A percentile compares a stretch with the other conserved stretches of the same genome.
Conservation (phyloP, 495 filamentous ascomycete species). For the Cryomyces antarcticus region DNA sequence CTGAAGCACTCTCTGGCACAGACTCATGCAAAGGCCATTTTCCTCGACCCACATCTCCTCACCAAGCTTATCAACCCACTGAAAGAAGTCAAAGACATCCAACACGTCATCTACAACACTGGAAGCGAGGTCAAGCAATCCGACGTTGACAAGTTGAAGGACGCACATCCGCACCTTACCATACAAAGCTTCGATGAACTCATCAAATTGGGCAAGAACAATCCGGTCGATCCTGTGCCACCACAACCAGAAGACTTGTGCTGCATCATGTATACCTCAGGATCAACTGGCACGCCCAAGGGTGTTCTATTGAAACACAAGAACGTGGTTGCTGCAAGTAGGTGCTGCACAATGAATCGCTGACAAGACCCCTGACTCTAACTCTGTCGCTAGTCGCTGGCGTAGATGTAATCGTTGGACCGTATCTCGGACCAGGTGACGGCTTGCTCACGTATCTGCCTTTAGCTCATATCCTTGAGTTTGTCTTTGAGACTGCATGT, state of each 20-base stretch:
- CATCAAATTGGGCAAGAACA: slow-evolving; percentile 60
- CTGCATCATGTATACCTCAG: slow-evolving; percentile 99
- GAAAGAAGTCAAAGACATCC: slow-evolving; percentile 56
- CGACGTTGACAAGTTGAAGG: slow-evolving; percentile 63
- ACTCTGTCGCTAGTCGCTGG: slow-evolving; percentile 44
- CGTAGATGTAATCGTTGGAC: slow-evolving; percentile 66
- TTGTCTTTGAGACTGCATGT: slow-evolving; percentile 86
- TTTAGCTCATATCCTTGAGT: slow-evolving; percentile 88
- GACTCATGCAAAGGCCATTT: slow-evolving; percentile 71
- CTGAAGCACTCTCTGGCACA: slow-evolving; percentile 79
- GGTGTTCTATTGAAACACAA: slow-evolving; percentile 81
- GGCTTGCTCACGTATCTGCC: slow-evolving; percentile 81
- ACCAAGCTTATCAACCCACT: slow-evolving; percentile 67
- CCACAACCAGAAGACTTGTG: slow-evolving; percentile 72
- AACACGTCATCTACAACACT: slow-evolving; percentile 78
- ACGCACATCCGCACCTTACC: slow-evolving; percentile 43
- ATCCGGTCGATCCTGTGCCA: slow-evolving; percentile 60
- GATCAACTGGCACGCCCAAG: slow-evolving; percentile 92
- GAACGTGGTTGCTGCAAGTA: slow-evolving; percentile 74
- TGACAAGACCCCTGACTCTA: not conserved
- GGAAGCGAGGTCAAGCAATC: slow-evolving; percentile 53
- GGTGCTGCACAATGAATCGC: slow-evolving; percentile 14
- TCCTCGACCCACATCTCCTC: slow-evolving; percentile 71
- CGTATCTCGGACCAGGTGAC: slow-evolving; percentile 72
- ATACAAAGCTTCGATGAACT: slow-evolving; percentile 76